Base-by-base conservation (phyloP, 139 green algal species). In the Tetraselmis striata region DNA sequence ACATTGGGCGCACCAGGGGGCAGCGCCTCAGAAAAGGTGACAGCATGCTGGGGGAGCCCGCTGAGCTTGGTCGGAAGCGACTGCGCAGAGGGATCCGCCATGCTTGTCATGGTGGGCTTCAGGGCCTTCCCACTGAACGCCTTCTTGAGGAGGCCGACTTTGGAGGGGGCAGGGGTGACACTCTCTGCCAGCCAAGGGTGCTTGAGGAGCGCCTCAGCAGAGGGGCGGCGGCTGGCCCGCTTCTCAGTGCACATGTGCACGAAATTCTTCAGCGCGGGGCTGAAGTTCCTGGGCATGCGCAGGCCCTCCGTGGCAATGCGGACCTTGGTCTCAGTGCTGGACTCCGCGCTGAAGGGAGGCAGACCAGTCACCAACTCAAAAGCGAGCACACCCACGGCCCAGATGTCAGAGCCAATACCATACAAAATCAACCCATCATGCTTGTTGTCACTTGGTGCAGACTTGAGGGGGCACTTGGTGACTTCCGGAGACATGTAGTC, bases 351-450 rank as follows among this genome's bases (percentile, higher is more conserved):
- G 74, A 89, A 87, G 2, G 86, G 86, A 30, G 86, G 83, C 31
- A 82, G 81, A 24, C 86, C 86, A 2, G 83, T 80, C 26, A 89
- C 31, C 75, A 89, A 59, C 81, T 89, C 86, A 28, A 85, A 89
- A 1, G 81, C 81, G 29, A 89, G 81, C 75, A 89, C 81, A 29
- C 86, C 86, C 27, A 45, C 27, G 2, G 81, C 86, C 86, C 86
- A 89, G 1, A 87, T 32, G 67, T 89, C 86, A 25, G 45, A 67
- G 11, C 45, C 45, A 18, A 18, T 25, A 67, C 45, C 45, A 67
- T 67, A 67, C 5, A 67, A 5, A 67, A 67, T 67, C 5, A 5
- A 25, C 5, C 18, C 18, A 18, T 67, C 45, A 18, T 18, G 11
- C 45, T 67, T 67, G 18, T 67, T 67, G 11, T 67, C 45, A 25